Conservation (phyloP, 148 eudicot species). For the Selenicereus undatus region DNA sequence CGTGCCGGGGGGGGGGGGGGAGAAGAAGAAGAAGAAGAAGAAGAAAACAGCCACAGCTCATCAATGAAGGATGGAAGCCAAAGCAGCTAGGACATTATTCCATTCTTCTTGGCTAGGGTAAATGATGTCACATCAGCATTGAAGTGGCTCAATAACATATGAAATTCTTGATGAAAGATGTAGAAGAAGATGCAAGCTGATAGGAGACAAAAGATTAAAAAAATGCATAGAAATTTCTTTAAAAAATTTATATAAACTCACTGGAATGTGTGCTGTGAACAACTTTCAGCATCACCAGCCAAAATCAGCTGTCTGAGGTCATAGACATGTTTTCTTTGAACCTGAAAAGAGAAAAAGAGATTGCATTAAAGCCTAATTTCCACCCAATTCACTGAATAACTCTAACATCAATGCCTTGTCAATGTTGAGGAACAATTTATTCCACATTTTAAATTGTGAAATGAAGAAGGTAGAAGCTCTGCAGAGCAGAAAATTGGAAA, state of each 20-base stretch:
- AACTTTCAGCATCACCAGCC: slow-evolving; percentile 78
- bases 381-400: not conserved
- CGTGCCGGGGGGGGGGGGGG: too few relatives aligned
- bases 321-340: slow-evolving; percentile 95
- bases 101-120: not conserved
- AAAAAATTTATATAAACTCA: slow-evolving; percentile 33
- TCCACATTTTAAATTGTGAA: not conserved
- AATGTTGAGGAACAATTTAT: not conserved
- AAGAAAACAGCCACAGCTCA: not conserved
- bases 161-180: not conserved
- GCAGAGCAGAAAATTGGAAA: not conserved
- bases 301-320: slow-evolving; percentile 82
- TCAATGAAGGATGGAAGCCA: not conserved
- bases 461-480: not conserved
- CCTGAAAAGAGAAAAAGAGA: slow-evolving; percentile 41
- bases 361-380: not conserved
- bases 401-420: not conserved
- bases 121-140: not conserved
- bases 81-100: not conserved
- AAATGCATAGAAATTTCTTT: not conserved
- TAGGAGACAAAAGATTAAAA: not conserved
- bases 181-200: not conserved
- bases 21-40: too few relatives aligned
- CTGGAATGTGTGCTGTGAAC: slow-evolving; percentile 79
- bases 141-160: not conserved